Base-by-base conservation (phyloP, 2,329 filamentous ascomycete species). In the Neofusicoccum umdonicola region DNA sequence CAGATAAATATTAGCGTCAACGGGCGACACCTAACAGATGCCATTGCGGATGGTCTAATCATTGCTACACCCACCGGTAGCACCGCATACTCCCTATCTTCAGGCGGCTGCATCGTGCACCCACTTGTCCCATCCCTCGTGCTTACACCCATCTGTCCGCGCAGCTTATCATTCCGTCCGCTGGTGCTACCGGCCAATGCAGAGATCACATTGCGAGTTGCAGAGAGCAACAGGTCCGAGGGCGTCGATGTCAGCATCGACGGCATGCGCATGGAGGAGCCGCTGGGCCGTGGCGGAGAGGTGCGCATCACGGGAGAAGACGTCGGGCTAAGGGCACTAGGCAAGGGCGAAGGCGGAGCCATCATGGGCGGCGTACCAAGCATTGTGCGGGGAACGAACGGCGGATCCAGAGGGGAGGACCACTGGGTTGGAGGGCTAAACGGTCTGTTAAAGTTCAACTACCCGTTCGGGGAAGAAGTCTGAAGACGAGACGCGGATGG, bases 361-460 rank as follows among this genome's bases (percentile, higher is more conserved):
- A 86, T 85, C 90, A 82, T 85, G 37, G 92, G 93, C 31, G 94
- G 94, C 11, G 93, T 98, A 13, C 95, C 95, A 2, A 96, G 93
- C 74, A 91, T 98, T 37, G 95, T 97, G 72, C 83, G 93, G 51
- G 85, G 84, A 52, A 77, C 77, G 69, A 66, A 11, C 73, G 76
- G 22, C 27, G 63, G 54, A 17, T 72, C 72, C 70, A 81, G 84
- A 70, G 82, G 83, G 27, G 92, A 97, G 71, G 94, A 98, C 76
- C 92, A 94, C 17, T 99, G 95, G 95, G 94, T 99, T 2, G 94
- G 94, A 0, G 94, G 95, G 0, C 78, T 99, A 73, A 99, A 97
- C 74, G 92, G 92, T 9, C 76, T 98, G 72, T 80, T 99, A 70
- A 99, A 99, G 80, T 99, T 98, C 76, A 99, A 99, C 76, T 92